These are phyloP conservation scores for Staphylotrichum tortipilum DNA, from an alignment of 495 filamentous ascomycete genomes.

Conservation along the genomic window DNA sequence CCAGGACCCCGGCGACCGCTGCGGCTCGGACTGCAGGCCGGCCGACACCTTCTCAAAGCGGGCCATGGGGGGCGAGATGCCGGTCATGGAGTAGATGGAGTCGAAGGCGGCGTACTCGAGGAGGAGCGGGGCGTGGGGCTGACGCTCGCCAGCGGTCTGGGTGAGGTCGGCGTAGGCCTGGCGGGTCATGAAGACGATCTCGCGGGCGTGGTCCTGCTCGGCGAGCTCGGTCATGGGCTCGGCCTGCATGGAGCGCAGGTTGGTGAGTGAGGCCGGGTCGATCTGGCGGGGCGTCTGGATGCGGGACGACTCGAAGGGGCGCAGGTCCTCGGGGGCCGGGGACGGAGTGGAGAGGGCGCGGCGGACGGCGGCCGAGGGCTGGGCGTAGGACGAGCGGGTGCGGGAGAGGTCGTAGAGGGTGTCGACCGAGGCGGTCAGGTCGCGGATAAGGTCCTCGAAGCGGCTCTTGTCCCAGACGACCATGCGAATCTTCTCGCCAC, in stretches of 20 bases:
- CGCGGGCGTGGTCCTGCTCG: slow-evolving; percentile 23
- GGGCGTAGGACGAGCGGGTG: slow-evolving; percentile 47
- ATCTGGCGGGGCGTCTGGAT: slow-evolving; percentile 48
- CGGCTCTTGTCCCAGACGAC: slow-evolving; percentile 51
- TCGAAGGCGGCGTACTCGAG: slow-evolving; percentile 62
- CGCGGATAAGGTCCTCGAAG: slow-evolving; percentile 62
- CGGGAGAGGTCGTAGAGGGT: slow-evolving; percentile 79
- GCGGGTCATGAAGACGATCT: slow-evolving; percentile 48
- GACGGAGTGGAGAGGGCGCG: slow-evolving; percentile 19
- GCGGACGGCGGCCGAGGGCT: slow-evolving; percentile 18
- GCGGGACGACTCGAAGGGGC: slow-evolving; percentile 45
- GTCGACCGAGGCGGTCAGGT: slow-evolving; percentile 79
- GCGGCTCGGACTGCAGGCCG: slow-evolving; percentile 48
- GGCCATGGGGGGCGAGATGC: slow-evolving; percentile 53
- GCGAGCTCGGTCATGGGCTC: slow-evolving; percentile 32
- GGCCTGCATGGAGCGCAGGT: slow-evolving; percentile 34
- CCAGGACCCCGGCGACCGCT: slow-evolving; percentile 52
- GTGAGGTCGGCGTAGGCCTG: slow-evolving; percentile 37
- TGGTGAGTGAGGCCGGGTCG: slow-evolving; percentile 37
- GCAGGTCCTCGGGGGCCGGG: slow-evolving; percentile 34
- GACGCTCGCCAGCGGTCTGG: slow-evolving; percentile 17
- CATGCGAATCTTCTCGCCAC: slow-evolving; percentile 37
- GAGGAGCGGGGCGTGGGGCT: slow-evolving; percentile 46
- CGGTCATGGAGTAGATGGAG: slow-evolving; percentile 52
- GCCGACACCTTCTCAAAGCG: slow-evolving; percentile 55